Percentiles rank a stretch among this genome's conserved stretches.
These are phyloP conservation scores for Ramalina intermedia DNA, from an alignment of 495 filamentous ascomycete genomes.

Conservation along the genomic window DNA sequence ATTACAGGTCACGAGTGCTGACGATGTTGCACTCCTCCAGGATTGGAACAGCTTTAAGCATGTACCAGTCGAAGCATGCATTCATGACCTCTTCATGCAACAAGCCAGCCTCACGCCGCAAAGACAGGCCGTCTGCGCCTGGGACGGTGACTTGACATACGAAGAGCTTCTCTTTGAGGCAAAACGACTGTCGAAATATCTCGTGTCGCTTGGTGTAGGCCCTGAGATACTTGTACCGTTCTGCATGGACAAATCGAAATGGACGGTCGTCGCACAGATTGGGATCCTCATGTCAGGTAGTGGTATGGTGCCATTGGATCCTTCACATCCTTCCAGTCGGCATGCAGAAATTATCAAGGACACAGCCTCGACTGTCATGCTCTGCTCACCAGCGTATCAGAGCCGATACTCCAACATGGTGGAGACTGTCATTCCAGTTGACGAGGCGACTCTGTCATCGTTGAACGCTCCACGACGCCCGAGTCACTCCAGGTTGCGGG, in stretches of 20 bases:
- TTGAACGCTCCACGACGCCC: background rate
- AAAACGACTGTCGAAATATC: slow-evolving; percentile 19
- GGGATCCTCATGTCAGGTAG: slow-evolving; percentile 36
- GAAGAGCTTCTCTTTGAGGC: slow-evolving; percentile 27
- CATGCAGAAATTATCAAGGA: slow-evolving; percentile 25
- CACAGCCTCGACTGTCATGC: slow-evolving; percentile 27
- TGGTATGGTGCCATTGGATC: slow-evolving; percentile 39
- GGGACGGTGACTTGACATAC: slow-evolving; percentile 40
- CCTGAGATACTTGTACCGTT: slow-evolving; percentile 23
- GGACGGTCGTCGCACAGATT: slow-evolving; percentile 26
- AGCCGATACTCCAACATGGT: slow-evolving; percentile 3
- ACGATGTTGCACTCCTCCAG: slow-evolving; percentile 27
- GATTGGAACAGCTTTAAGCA: slow-evolving; percentile 25
- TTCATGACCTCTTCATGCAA: slow-evolving; percentile 10
- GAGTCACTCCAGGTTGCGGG: slow-evolving; percentile 19
- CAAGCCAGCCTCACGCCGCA: slow-evolving; percentile 5
- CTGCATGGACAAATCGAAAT: slow-evolving; percentile 31
- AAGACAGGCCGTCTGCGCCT: slow-evolving; percentile 21
- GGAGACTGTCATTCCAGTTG: slow-evolving; percentile 2
- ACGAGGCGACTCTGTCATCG: slow-evolving; percentile 1
- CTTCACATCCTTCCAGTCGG: slow-evolving; percentile 24
- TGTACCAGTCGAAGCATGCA: slow-evolving; percentile 15
- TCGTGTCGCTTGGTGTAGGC: slow-evolving; percentile 24
- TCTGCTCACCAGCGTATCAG: slow-evolving; percentile 26
- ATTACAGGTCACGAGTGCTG: slow-evolving; percentile 26